Evolutionary conservation across 805 yeast genomes (phyloP).

Genomic region (Pichia ethanolica): DNA sequence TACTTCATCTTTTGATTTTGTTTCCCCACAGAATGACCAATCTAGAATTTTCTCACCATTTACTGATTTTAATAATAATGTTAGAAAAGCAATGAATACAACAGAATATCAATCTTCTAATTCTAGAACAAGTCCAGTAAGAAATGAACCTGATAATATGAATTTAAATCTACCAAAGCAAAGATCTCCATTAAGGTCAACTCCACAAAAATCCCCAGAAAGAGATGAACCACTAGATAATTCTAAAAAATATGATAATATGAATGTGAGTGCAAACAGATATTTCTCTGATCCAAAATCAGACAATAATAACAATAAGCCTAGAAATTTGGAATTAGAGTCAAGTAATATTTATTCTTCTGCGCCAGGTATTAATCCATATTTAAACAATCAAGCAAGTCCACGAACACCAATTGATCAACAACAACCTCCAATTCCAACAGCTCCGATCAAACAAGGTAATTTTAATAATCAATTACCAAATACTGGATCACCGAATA

Average conservation of each 20-base stretch:
- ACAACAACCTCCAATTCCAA: slow-evolving; percentile 7
- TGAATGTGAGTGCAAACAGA: neutral
- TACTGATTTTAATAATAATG: slow-evolving; percentile 28
- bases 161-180: slow-evolving; percentile 14
- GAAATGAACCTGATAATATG: no score
- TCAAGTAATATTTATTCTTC: slow-evolving; percentile 4
- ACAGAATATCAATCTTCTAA: no score
- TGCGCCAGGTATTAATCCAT: slow-evolving; percentile 10
- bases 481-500: neutral
- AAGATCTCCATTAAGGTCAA: slow-evolving; percentile 5
- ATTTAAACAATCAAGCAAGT: slow-evolving; percentile 3
- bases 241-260: neutral
- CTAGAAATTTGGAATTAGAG: neutral
- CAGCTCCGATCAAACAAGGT: no score
- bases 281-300: neutral
- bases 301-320: neutral
- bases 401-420: slow-evolving; percentile 13
- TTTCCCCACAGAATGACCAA: neutral
- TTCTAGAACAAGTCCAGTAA: neutral
- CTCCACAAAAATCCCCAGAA: slow-evolving; percentile 11
- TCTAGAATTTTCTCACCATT: slow-evolving; percentile 29
- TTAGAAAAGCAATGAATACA: slow-evolving; percentile 19
- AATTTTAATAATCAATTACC: neutral
- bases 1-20: slow-evolving; percentile 6
- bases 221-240: neutral